Conservation (phyloP, 306 rosid genomes). For the Geum urbanum region DNA sequence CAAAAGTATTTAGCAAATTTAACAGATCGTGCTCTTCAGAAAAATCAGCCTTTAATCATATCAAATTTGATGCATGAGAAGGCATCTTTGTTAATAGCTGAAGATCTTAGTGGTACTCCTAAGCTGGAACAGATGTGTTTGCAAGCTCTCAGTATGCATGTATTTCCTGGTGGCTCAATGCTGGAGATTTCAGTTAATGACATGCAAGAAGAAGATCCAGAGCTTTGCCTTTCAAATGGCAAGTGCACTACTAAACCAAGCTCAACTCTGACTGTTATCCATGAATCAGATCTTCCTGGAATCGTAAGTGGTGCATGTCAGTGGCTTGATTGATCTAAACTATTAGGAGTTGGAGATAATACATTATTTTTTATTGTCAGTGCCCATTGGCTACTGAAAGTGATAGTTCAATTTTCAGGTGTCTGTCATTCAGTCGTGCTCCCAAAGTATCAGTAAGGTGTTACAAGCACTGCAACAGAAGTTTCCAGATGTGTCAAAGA, state of each 20-base stretch:
- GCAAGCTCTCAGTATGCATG: slow-evolving; percentile 69
- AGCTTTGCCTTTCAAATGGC: slow-evolving; percentile 39
- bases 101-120: slow-evolving; percentile 46
- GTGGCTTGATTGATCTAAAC: slow-evolving; percentile 8
- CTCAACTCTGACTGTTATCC: slow-evolving; percentile 33
- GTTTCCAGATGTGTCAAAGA: slow-evolving; percentile 64
- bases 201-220: slow-evolving; percentile 42
- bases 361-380: too few species aligned
- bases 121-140: slow-evolving; percentile 76
- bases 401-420: slow-evolving; percentile 46
- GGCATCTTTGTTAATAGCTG: slow-evolving; percentile 35
- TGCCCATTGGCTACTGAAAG: neutral
- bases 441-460: slow-evolving; percentile 71
- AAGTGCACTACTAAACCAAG: slow-evolving; percentile 39
- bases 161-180: slow-evolving; percentile 48
- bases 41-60: slow-evolving; percentile 72
- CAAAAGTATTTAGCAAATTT: slow-evolving; percentile 65
- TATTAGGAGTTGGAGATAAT: neutral
- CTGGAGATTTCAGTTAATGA: slow-evolving; percentile 50
- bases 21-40: slow-evolving; percentile 83
- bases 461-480: slow-evolving; percentile 63
- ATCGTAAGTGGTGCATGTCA: slow-evolving; percentile 53
- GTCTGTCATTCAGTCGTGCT: slow-evolving; percentile 62
- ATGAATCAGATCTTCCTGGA: slow-evolving; percentile 51
- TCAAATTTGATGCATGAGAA: slow-evolving; percentile 63